Conservation (phyloP, 1,284 basidiomycete genomes). For the Sphagnurus paluster region DNA sequence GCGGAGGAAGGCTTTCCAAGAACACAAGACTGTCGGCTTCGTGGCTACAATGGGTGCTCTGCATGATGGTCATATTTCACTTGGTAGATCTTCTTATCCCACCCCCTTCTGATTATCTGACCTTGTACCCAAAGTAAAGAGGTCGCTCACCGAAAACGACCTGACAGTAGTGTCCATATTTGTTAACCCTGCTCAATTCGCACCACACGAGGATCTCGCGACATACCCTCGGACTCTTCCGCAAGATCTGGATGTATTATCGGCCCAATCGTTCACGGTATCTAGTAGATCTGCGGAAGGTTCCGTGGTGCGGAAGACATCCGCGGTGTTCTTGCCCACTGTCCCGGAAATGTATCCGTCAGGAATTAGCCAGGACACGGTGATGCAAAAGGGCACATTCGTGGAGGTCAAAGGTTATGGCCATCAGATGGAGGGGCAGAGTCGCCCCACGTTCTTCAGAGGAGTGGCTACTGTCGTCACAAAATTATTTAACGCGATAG, state of each 20-base stretch:
- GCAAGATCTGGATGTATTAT: conserved; percentile 58
- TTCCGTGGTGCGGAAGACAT: conserved; percentile 40
- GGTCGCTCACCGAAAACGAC: conserved; percentile 79
- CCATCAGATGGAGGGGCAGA: conserved; percentile 84
- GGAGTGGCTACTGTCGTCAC: conserved; percentile 96
- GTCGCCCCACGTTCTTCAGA: conserved; percentile 90
- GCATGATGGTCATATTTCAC: conserved; percentile 89
- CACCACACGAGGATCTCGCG: conserved; percentile 90
- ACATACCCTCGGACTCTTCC: conserved; percentile 89
- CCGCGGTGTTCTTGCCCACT: conserved; percentile 79
- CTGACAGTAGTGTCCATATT: conserved; percentile 94
- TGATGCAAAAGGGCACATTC: conserved; percentile 83
- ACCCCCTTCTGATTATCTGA: not conserved
- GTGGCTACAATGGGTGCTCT: conserved; percentile 98
- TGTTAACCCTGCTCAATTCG: conserved; percentile 97
- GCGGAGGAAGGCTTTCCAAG: conserved; percentile 64
- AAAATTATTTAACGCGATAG: conserved; percentile 91
- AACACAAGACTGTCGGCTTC: conserved; percentile 78
- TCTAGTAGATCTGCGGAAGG: conserved; percentile 7
- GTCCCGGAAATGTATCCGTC: conserved; percentile 86
- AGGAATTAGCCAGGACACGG: conserved; percentile 81
- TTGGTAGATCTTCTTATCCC: conserved; percentile 60
- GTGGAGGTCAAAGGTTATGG: conserved; percentile 88
- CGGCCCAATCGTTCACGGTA: conserved; percentile 31
- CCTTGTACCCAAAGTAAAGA: conserved; percentile 45